phyloP scores from a whole-genome alignment of 495 filamentous ascomycete species.

The Oleoguttula mirabilis region DNA sequence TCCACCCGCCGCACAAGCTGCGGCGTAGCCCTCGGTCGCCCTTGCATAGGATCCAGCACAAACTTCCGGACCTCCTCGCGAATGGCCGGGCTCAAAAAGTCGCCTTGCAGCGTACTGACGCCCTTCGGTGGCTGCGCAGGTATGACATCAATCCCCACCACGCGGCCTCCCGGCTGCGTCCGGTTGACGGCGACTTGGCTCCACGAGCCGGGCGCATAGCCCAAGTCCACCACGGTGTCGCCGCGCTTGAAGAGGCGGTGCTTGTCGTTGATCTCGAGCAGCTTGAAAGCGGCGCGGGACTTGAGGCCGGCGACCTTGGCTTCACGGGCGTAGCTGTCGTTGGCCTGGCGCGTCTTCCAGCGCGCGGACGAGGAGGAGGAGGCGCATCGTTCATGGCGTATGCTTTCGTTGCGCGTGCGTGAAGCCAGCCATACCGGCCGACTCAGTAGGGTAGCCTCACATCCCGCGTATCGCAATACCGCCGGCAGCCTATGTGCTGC shows the following conservation, averaged over 20 bases:
- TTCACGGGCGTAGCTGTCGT: slow-evolving; percentile 55
- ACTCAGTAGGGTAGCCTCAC: neutral
- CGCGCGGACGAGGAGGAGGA: slow-evolving; percentile 54
- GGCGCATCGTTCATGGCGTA: neutral
- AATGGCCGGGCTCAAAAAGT: slow-evolving; percentile 63
- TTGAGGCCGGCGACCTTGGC: slow-evolving; percentile 68
- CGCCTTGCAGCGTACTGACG: slow-evolving; percentile 83
- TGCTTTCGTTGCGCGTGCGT: neutral
- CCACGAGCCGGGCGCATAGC: slow-evolving; percentile 90
- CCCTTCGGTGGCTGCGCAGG: slow-evolving; percentile 81
- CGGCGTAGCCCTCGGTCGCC: slow-evolving; percentile 34
- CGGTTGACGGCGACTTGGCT: slow-evolving; percentile 82
- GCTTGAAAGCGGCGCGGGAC: slow-evolving; percentile 84
- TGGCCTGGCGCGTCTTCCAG: slow-evolving; percentile 69
- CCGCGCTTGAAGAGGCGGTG: slow-evolving; percentile 63
- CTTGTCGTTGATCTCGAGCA: slow-evolving; percentile 75
- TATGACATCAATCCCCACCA: slow-evolving; percentile 87
- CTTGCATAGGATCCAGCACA: slow-evolving; percentile 52
- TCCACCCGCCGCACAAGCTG: slow-evolving; percentile 7
- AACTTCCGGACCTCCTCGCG: slow-evolving; percentile 64
- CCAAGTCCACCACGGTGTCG: slow-evolving; percentile 86
- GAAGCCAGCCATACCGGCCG: neutral
- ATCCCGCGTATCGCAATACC: neutral
- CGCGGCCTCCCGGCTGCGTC: slow-evolving; percentile 60
- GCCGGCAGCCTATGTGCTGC: slow-evolving; percentile 3